Evolutionary conservation across 2,329 filamentous ascomycete species (phyloP).

Genomic region (Talaromyces sp.): DNA sequence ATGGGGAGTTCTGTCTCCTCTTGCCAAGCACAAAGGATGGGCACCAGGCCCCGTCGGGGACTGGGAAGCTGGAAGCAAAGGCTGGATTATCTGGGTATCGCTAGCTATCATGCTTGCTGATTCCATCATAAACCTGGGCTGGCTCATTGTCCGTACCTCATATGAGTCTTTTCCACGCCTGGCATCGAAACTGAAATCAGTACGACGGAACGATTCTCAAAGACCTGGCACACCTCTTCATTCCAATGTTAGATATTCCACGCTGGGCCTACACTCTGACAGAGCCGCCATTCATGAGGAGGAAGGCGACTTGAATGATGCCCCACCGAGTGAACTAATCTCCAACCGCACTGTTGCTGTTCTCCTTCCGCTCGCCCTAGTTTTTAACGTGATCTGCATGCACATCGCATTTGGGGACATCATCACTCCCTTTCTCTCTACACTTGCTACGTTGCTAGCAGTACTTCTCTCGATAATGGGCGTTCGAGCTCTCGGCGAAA

Average conservation of each 20-base stretch:
- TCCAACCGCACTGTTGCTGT: constrained; percentile 64
- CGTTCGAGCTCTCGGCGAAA: constrained; percentile 66
- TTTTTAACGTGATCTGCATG: constrained; percentile 75
- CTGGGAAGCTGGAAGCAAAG: constrained; percentile 91
- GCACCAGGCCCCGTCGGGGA: constrained; percentile 79
- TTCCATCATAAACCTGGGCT: constrained; percentile 79
- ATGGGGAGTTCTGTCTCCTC: constrained; percentile 84
- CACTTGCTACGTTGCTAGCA: constrained; percentile 77
- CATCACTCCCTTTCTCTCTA: constrained; percentile 70
- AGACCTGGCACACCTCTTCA: constrained; percentile 10
- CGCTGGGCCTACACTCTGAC: constrained; percentile 19
- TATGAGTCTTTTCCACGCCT: constrained; percentile 43
- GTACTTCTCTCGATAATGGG: constrained; percentile 63
- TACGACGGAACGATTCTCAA: constrained; percentile 23
- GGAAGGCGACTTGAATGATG: constrained; percentile 61
- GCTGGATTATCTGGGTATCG: constrained; percentile 97
- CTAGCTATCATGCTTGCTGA: constrained; percentile 96
- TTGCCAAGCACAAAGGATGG: constrained; percentile 83
- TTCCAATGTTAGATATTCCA: constrained; percentile 27
- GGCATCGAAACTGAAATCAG: constrained; percentile 24
- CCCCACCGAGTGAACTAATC: constrained; percentile 77
- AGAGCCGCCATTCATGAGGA: constrained; percentile 1
- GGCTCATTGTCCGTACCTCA: constrained; percentile 64
- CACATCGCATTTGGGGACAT: constrained; percentile 77
- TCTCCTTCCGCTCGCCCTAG: constrained; percentile 70